These are phyloP conservation scores for Gossypium aridum DNA, from an alignment of 441 rosid genomes.

Conservation along the genomic window DNA sequence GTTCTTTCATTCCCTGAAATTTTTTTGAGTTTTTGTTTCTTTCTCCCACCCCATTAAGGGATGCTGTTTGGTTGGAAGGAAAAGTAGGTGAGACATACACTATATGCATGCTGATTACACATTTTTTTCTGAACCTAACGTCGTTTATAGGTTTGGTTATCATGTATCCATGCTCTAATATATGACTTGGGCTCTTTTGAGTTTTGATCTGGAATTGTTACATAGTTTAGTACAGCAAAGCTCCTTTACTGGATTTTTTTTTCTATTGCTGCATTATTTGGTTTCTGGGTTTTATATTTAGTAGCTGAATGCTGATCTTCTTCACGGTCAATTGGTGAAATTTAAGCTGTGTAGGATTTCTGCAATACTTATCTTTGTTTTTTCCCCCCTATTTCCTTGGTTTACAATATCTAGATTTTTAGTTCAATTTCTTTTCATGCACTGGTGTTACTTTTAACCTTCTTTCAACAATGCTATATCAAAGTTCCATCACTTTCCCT, in stretches of 20 bases:
- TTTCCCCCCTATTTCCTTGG: neutral
- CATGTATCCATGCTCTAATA: neutral
- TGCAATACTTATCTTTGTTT: neutral
- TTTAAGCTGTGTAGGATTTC: neutral
- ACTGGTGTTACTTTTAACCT: neutral
- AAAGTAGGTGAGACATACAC: neutral
- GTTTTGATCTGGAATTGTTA: neutral
- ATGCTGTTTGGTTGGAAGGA: neutral
- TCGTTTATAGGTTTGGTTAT: neutral
- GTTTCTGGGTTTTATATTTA: neutral
- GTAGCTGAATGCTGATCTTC: neutral
- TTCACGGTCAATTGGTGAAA: neutral
- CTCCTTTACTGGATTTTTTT: neutral
- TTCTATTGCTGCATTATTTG: neutral
- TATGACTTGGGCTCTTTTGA: neutral
- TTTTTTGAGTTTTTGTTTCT: neutral
- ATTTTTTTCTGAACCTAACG: neutral
- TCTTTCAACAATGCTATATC: conserved; percentile 4
- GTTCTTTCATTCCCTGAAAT: neutral
- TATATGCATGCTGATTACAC: neutral
- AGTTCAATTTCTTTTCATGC: neutral
- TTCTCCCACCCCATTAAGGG: neutral
- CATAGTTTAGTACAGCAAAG: neutral
- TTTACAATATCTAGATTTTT: neutral
- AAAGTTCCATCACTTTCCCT: neutral